phyloP scores from a whole-genome alignment of 345 rosid species.

The Citrus cavaleriei region DNA sequence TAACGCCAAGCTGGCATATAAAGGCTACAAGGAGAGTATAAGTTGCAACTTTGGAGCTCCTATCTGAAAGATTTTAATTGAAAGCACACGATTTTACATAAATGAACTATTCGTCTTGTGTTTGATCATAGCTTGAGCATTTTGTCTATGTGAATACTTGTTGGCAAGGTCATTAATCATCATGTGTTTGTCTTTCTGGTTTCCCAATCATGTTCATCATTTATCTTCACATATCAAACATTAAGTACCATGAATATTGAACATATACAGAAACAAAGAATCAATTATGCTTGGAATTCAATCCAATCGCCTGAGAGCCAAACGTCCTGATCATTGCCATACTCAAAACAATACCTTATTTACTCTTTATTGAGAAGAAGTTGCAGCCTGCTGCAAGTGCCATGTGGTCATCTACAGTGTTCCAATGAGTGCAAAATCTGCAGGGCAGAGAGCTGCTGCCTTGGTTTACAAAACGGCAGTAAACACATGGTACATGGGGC shows the following conservation, averaged over 20 bases:
- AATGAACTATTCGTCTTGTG: background rate
- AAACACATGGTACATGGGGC: conserved; percentile 24
- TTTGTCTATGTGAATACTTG: background rate
- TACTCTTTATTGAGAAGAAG: background rate
- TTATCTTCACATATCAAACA: conserved; percentile 1
- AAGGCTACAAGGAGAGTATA: conserved; percentile 5
- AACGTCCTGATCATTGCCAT: background rate
- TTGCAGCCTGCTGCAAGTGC: conserved; percentile 4
- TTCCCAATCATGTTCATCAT: conserved; percentile 4
- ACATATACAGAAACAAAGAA: background rate
- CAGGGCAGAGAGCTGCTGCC: background rate
- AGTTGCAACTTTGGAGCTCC: background rate
- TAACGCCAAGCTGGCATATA: background rate
- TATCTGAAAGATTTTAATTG: background rate
- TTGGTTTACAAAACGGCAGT: conserved; percentile 14
- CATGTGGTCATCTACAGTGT: conserved; percentile 1
- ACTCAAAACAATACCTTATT: background rate
- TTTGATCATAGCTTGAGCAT: background rate
- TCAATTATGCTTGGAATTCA: background rate
- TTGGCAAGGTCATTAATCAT: background rate
- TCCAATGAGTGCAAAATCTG: background rate
- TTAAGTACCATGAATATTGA: background rate
- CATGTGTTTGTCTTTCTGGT: background rate
- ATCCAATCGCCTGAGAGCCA: background rate
- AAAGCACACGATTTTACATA: background rate